phyloP scores from a whole-genome alignment of 768 basidiomycete genomes.

The Serpula lacrymans region DNA sequence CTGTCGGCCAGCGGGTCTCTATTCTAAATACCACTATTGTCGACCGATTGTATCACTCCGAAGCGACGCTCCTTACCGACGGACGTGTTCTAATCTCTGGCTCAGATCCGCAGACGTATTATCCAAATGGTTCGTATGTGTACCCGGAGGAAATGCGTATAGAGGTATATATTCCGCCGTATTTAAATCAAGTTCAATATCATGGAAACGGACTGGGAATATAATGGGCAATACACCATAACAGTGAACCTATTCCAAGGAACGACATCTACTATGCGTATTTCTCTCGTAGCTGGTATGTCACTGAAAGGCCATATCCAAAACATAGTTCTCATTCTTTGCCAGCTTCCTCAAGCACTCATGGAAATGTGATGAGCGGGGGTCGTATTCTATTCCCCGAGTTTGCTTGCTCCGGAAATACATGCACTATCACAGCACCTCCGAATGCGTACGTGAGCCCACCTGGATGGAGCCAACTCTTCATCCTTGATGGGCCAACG shows the following conservation, averaged over 20 bases:
- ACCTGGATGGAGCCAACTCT: conserved; percentile 76
- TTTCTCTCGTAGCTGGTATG: conserved; percentile 66
- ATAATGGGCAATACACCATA: conserved; percentile 53
- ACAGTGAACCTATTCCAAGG: conserved; percentile 39
- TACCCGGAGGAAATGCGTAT: conserved; percentile 78
- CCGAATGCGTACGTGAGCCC: conserved; percentile 66
- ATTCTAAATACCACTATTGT: conserved; percentile 67
- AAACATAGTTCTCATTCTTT: conserved; percentile 6
- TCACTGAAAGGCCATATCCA: background rate
- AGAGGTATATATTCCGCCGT: conserved; percentile 85
- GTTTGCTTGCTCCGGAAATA: conserved; percentile 64
- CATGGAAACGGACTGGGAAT: conserved; percentile 58
- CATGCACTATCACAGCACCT: conserved; percentile 75
- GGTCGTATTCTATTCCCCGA: conserved; percentile 69
- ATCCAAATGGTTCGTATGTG: conserved; percentile 32
- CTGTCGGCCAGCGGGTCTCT: conserved; percentile 60
- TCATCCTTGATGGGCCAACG: conserved; percentile 74
- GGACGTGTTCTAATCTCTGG: conserved; percentile 75
- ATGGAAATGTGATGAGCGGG: conserved; percentile 72
- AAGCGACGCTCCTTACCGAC: conserved; percentile 70
- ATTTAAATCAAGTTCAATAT: conserved; percentile 64
- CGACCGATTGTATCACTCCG: conserved; percentile 76
- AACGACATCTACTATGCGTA: conserved; percentile 44
- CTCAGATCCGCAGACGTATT: conserved; percentile 61
- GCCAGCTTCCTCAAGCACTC: conserved; percentile 68